A percentile compares a stretch with the other conserved stretches of the same genome.
phyloP scores from a whole-genome alignment of 768 basidiomycete species.

The Lenzites betulinus region DNA sequence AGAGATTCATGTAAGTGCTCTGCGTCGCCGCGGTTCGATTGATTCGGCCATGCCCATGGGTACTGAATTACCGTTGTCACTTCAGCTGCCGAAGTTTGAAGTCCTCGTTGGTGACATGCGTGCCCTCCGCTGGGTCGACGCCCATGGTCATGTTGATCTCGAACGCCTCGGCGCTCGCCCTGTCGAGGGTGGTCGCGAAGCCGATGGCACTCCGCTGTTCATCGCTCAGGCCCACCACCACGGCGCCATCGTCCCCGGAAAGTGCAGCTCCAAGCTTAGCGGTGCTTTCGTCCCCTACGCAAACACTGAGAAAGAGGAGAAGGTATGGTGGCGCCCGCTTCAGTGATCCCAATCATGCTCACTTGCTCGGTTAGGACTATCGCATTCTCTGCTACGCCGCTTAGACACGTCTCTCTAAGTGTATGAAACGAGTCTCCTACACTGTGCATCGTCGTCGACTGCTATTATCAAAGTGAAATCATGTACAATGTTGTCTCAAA shows the following conservation, averaged over 20 bases:
- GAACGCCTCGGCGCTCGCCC: constrained; percentile 47
- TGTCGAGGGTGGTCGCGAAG: constrained; percentile 70
- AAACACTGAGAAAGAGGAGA: constrained; percentile 51
- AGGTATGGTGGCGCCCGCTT: constrained; percentile 38
- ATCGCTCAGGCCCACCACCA: constrained; percentile 60
- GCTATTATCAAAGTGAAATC: not conserved
- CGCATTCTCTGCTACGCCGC: constrained; percentile 44
- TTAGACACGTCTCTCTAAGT: not conserved
- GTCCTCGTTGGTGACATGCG: constrained; percentile 65
- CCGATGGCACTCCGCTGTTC: constrained; percentile 59
- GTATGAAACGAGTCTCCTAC: not conserved
- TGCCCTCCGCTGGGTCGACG: constrained; percentile 59
- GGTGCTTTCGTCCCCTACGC: constrained; percentile 58
- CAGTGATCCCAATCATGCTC: not conserved
- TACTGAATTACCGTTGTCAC: not conserved
- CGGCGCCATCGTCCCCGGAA: constrained; percentile 61
- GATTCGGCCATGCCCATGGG: not conserved
- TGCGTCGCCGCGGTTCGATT: not conserved
- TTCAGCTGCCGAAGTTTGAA: constrained; percentile 64
- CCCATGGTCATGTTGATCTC: constrained; percentile 48
- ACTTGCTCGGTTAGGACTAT: constrained; percentile 37
- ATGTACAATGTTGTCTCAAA: not conserved
- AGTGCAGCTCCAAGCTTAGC: constrained; percentile 54
- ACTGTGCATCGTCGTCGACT: not conserved
- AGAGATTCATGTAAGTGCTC: constrained; percentile 53